Conservation (phyloP, 108 stramenopile species). For the Bacterosira constricta region DNA sequence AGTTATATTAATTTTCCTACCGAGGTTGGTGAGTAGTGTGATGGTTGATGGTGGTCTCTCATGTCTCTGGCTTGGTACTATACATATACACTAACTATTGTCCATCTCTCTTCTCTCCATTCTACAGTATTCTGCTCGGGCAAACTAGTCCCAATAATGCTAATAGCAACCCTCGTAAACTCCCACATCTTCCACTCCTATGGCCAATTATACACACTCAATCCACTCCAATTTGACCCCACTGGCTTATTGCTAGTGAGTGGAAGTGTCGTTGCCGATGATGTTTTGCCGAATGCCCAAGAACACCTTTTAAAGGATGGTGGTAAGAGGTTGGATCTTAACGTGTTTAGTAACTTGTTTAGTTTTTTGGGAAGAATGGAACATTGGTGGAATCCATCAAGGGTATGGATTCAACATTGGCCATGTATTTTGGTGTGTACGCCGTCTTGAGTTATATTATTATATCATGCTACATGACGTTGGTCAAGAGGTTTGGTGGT, state of each 20-base stretch:
- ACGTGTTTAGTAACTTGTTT: slow-evolving; percentile 67
- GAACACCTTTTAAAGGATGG: slow-evolving; percentile 53
- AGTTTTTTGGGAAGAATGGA: slow-evolving; percentile 55
- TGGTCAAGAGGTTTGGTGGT: slow-evolving; percentile 76
- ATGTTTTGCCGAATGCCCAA: slow-evolving; percentile 72
- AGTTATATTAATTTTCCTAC: slow-evolving; percentile 82
- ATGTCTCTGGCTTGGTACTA: too few relatives aligned
- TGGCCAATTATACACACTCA: slow-evolving; percentile 60
- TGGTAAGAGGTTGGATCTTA: slow-evolving; percentile 58
- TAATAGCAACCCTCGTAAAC: slow-evolving; percentile 63
- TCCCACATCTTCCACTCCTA: slow-evolving; percentile 29
- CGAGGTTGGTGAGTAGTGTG: slow-evolving; percentile 55
- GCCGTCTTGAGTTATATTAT: slow-evolving; percentile 59
- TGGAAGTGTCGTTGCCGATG: slow-evolving; percentile 61
- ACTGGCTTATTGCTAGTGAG: slow-evolving; percentile 57
- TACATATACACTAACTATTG: too few relatives aligned
- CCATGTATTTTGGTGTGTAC: slow-evolving; percentile 45
- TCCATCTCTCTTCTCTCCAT: background rate
- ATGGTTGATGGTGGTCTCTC: too few relatives aligned
- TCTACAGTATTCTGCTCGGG: slow-evolving; percentile 65
- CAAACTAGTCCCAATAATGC: slow-evolving; percentile 80
- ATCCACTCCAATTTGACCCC: slow-evolving; percentile 51
- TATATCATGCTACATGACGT: slow-evolving; percentile 71
- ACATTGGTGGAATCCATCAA: slow-evolving; percentile 47
- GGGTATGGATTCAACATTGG: slow-evolving; percentile 36